These are phyloP conservation scores for Suillus placidus DNA, from an alignment of 768 basidiomycete genomes.

Conservation along the genomic window DNA sequence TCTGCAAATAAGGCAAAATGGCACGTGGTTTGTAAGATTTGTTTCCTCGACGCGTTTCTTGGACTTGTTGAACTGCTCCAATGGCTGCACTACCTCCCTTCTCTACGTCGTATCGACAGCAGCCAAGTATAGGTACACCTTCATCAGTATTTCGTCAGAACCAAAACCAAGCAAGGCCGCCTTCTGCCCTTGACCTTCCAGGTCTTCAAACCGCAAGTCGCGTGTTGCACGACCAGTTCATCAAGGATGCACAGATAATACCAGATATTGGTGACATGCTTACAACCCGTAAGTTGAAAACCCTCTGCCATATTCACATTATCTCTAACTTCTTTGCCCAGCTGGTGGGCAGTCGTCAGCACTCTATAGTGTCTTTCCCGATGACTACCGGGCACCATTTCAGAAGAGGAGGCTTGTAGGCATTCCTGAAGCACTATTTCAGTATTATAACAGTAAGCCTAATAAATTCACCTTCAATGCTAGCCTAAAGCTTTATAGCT, in stretches of 20 bases:
- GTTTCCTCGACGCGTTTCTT: conserved; percentile 5
- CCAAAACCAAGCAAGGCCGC: conserved; percentile 18
- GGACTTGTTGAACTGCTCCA: conserved; percentile 11
- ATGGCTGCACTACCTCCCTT: conserved; percentile 15
- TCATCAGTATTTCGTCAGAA: conserved; percentile 9
- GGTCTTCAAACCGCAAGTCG: conserved; percentile 68
- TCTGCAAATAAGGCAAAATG: background rate
- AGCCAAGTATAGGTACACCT: background rate
- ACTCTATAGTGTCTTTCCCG: conserved; percentile 76
- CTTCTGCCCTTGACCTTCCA: conserved; percentile 53
- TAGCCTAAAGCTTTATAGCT: conserved; percentile 42
- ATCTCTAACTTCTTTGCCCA: conserved; percentile 27
- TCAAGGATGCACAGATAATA: conserved; percentile 72
- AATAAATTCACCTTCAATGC: conserved; percentile 1
- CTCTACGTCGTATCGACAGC: conserved; percentile 12
- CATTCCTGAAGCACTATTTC: conserved; percentile 79
- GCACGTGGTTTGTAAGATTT: conserved; percentile 16
- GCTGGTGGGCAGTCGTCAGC: conserved; percentile 71
- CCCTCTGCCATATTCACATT: background rate
- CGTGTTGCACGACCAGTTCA: conserved; percentile 66
- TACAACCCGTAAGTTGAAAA: conserved; percentile 50
- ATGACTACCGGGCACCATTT: conserved; percentile 78
- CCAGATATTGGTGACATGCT: conserved; percentile 77
- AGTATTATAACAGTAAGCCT: conserved; percentile 72
- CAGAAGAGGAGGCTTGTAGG: conserved; percentile 75